Conservation (phyloP, 306 rosid genomes). For the Prunus salicina region DNA sequence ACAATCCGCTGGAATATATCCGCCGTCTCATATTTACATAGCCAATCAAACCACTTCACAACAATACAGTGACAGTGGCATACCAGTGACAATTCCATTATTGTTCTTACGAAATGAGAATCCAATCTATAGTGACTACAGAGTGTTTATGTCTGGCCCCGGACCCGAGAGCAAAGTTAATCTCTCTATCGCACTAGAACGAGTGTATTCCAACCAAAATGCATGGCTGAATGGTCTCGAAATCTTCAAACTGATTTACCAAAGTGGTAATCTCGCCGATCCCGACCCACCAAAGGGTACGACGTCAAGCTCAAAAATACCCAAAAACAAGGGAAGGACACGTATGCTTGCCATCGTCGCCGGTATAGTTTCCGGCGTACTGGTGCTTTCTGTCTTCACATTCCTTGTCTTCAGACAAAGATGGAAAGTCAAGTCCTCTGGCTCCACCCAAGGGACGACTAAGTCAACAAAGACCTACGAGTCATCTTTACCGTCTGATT, state of each 20-base stretch:
- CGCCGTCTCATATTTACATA: fast-evolving
- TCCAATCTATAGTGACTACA: conserved; percentile 1
- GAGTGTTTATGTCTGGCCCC: fast-evolving
- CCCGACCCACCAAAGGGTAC: conserved; percentile 7
- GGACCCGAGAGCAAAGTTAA: conserved; percentile 4
- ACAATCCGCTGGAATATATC: too few species aligned
- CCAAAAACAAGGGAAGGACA: too few species aligned
- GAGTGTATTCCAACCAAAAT: not conserved
- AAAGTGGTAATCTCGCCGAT: conserved; percentile 22
- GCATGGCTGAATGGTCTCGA: conserved; percentile 47
- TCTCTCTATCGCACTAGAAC: conserved; percentile 27
- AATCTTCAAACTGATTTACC: conserved; percentile 40
- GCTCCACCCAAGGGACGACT: not conserved
- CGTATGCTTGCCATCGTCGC: not conserved
- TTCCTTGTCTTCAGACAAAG: not conserved
- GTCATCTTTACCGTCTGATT: conserved; percentile 15
- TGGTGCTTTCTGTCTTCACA: not conserved
- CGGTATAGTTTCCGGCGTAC: conserved; percentile 7
- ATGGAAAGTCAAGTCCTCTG: not conserved
- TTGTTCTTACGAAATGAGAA: too few species aligned
- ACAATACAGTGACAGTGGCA: too few species aligned
- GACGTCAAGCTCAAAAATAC: too few species aligned
- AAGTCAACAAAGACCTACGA: conserved; percentile 11
- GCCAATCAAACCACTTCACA: too few species aligned
- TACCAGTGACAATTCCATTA: too few species aligned